Base-by-base conservation (phyloP, 306 rosid genomes). In the Pyrus bretschneideri region DNA sequence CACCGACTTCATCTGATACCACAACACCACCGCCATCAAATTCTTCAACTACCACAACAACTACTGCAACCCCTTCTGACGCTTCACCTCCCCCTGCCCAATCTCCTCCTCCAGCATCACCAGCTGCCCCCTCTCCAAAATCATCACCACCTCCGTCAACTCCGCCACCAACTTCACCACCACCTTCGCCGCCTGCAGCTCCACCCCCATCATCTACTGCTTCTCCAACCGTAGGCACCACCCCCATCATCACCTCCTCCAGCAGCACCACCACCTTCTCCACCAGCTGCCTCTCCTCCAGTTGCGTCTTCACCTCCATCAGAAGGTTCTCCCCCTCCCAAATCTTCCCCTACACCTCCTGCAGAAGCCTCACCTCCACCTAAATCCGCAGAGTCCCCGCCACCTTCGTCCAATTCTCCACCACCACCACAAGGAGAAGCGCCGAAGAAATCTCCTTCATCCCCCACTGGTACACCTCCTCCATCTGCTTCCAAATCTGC, bases 361-460 rank as follows among this genome's bases (percentile, higher is more conserved):
- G 59, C 78, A 12, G 61, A 76, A 59, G 66, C 76, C 76, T 79
- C 95, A 33, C 92, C 91, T 51, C 88, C 93, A 45, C 67, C 90
- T 71, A 74, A 35, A 23, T 72, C 81, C 1, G 21, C 91, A 5
- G 79, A 83, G 8, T 65, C 89, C 44, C 75, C 91, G 11, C 87
- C 93, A 67, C 85, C 95, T 63, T 77, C 88, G 54, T 51, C 88
- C 22, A 35, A n/a, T 63, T 64, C 87, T 72, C 88, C 93, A 14
- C 88, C 91, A 44, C 81, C 97, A 27, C 77, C 82, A 1, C 49
- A 29, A 11, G 76, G 64, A 38, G 82, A 80, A 76, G 73, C 98
- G 6, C 96, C 93, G 4, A 77, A 79, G 45, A 78, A 18, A 57
- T 72, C 90, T 74, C 87, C 88, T 81, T 79, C 95, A 6, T 69